phyloP scores from a whole-genome alignment of 768 basidiomycete genomes.

The Leccinum aurantiacum region DNA sequence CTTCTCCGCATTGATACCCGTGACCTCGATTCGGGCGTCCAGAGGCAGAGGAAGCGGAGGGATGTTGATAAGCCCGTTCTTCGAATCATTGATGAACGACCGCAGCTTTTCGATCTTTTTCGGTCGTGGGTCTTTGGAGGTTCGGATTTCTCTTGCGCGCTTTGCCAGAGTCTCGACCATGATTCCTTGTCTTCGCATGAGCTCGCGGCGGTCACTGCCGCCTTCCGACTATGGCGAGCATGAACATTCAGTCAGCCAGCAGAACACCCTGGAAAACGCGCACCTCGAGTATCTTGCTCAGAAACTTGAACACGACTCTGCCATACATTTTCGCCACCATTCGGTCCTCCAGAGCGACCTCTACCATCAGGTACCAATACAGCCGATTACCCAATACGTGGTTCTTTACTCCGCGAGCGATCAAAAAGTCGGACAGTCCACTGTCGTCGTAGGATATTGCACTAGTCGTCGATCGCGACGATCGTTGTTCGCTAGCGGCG shows the following conservation, averaged over 20 bases:
- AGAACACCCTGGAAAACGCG: constrained; percentile 7
- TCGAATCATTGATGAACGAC: constrained; percentile 79
- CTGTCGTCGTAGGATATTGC: constrained; percentile 88
- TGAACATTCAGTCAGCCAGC: background rate
- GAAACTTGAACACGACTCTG: constrained; percentile 85
- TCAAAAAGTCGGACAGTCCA: constrained; percentile 90
- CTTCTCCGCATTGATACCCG: constrained; percentile 87
- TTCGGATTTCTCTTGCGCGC: constrained; percentile 83
- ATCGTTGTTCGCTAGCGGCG: constrained; percentile 70
- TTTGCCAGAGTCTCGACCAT: constrained; percentile 84
- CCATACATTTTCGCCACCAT: constrained; percentile 92
- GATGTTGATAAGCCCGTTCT: constrained; percentile 80
- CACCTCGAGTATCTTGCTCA: constrained; percentile 86
- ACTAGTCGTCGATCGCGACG: constrained; percentile 67
- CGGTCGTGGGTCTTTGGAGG: constrained; percentile 88
- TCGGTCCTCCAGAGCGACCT: constrained; percentile 84
- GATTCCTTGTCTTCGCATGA: constrained; percentile 89
- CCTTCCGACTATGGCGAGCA: constrained; percentile 54
- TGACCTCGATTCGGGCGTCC: constrained; percentile 81
- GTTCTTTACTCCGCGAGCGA: constrained; percentile 80
- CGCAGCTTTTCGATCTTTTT: constrained; percentile 98
- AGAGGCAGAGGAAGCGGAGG: constrained; percentile 84
- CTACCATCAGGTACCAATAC: constrained; percentile 98
- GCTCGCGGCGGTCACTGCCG: constrained; percentile 78
- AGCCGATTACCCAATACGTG: constrained; percentile 84